A percentile compares a stretch with the other conserved stretches of the same genome.
Evolutionary conservation across 1,139 yeast species (phyloP).

Genomic region (Taphrina populina): DNA sequence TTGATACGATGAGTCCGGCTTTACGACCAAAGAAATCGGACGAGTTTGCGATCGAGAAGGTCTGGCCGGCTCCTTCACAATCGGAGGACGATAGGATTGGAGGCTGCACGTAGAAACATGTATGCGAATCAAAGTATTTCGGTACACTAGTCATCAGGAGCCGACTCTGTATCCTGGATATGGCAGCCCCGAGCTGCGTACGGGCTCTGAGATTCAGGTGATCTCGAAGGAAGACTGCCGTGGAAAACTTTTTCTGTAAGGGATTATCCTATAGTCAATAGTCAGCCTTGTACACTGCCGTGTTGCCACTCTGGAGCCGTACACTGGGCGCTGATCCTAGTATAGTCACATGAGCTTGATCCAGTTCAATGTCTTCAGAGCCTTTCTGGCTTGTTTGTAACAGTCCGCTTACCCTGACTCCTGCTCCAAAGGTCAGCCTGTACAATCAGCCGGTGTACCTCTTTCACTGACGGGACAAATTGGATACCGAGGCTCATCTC

Average conservation of each 20-base stretch:
- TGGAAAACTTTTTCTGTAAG: conserved; percentile 73
- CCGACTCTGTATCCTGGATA: conserved; percentile 70
- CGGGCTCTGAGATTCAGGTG: conserved; percentile 73
- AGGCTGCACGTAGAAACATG: conserved; percentile 79
- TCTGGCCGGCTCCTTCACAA: conserved; percentile 98
- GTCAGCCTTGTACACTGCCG: not conserved
- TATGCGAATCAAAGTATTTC: no score
- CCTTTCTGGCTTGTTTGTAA: conserved; percentile 39
- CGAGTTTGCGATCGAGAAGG: conserved; percentile 55
- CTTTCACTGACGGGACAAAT: no score
- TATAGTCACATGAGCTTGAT: conserved; percentile 40
- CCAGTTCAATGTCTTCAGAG: conserved; percentile 36
- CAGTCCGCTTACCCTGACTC: conserved; percentile 51
- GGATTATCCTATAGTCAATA: conserved; percentile 62
- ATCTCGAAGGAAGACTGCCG: conserved; percentile 62
- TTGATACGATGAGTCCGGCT: conserved; percentile 80
- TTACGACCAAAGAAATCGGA: conserved; percentile 60
- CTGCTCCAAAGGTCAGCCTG: conserved; percentile 50
- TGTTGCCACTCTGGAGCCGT: no score
- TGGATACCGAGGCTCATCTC: no score
- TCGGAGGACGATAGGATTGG: conserved; percentile 87
- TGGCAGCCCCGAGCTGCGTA: conserved; percentile 61
- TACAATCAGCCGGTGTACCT: no score
- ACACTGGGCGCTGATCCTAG: conserved; percentile 54
- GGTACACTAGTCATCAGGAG: no score